phyloP scores from a whole-genome alignment of 2,329 filamentous ascomycete species.

The Ascochyta pisi region DNA sequence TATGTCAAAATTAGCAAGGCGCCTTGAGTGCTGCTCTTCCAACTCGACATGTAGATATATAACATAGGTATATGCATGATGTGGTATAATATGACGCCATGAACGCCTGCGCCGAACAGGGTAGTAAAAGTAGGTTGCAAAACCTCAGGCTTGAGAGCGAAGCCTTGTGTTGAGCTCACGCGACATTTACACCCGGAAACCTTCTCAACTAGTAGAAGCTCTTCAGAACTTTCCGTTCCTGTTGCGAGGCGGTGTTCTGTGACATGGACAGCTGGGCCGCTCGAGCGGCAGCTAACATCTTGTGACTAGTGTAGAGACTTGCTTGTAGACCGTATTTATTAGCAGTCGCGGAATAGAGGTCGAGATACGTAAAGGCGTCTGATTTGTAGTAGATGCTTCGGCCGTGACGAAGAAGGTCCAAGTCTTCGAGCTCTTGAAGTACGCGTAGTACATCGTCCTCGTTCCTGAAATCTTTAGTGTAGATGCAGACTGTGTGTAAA shows the following conservation, averaged over 20 bases:
- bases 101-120: no score
- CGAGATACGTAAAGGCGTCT: slow-evolving; percentile 61
- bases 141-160: no score
- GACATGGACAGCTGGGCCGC: slow-evolving; percentile 9
- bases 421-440: slow-evolving; percentile 62
- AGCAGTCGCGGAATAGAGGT: slow-evolving; percentile 49
- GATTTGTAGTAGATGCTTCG: slow-evolving; percentile 78
- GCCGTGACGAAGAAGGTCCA: slow-evolving; percentile 59
- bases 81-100: no score
- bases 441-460: slow-evolving; percentile 72
- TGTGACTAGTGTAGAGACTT: slow-evolving; percentile 53
- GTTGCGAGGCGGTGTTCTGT: slow-evolving; percentile 12
- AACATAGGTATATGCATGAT: no score
- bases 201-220: slow-evolving; percentile 6
- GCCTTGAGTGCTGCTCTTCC: no score
- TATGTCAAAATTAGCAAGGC: no score
- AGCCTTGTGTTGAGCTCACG: no score
- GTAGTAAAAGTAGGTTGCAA: no score
- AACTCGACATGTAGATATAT: no score
- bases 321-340: slow-evolving; percentile 50
- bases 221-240: slow-evolving; percentile 10
- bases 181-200: no score
- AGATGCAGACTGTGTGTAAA: slow-evolving; percentile 62
- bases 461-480: slow-evolving; percentile 77
- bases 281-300: slow-evolving; percentile 36